Percentiles rank a stretch among this genome's conserved stretches.
phyloP scores from a whole-genome alignment of 176 grass and related monocot genomes.

The Musa troglodytarum region DNA sequence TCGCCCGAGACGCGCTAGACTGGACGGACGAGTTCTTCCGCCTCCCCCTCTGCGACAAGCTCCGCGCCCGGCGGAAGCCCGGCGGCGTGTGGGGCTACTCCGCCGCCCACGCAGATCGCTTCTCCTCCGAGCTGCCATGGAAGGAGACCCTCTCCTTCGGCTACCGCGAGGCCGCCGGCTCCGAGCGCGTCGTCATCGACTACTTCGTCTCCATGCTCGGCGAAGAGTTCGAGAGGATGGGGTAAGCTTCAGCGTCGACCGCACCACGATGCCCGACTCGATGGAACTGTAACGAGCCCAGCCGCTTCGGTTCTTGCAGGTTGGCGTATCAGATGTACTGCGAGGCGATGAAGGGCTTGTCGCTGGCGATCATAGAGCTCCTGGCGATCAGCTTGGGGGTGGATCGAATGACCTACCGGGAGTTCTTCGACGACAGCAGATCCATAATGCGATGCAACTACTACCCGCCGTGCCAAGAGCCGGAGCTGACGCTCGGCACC shows the following conservation, averaged over 20 bases:
- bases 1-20: slow-evolving; percentile 36
- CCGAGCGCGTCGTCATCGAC: slow-evolving; percentile 28
- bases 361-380: slow-evolving; percentile 62
- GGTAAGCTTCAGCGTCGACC: slow-evolving; percentile 26
- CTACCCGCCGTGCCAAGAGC: slow-evolving; percentile 74
- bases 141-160: slow-evolving; percentile 76
- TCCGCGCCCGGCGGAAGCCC: slow-evolving; percentile 23
- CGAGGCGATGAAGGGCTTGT: slow-evolving; percentile 43
- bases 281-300: neutral
- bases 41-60: slow-evolving; percentile 41
- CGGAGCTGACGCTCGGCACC: slow-evolving; percentile 62
- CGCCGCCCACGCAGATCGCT: slow-evolving; percentile 53
- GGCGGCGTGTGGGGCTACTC: slow-evolving; percentile 47
- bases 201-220: slow-evolving; percentile 52
- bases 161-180: neutral
- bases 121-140: slow-evolving; percentile 60
- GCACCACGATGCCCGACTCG: too few species aligned
- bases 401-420: slow-evolving; percentile 34
- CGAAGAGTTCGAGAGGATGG: slow-evolving; percentile 41
- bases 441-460: slow-evolving; percentile 83
- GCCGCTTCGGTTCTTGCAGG: slow-evolving; percentile 11
- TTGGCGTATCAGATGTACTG: slow-evolving; percentile 51
- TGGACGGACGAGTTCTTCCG: slow-evolving; percentile 44
- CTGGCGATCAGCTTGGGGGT: slow-evolving; percentile 61
- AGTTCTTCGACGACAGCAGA: slow-evolving; percentile 56